These are phyloP conservation scores for Huntiella bhutanensis DNA, from an alignment of 2,329 filamentous ascomycete genomes.

Conservation along the genomic window DNA sequence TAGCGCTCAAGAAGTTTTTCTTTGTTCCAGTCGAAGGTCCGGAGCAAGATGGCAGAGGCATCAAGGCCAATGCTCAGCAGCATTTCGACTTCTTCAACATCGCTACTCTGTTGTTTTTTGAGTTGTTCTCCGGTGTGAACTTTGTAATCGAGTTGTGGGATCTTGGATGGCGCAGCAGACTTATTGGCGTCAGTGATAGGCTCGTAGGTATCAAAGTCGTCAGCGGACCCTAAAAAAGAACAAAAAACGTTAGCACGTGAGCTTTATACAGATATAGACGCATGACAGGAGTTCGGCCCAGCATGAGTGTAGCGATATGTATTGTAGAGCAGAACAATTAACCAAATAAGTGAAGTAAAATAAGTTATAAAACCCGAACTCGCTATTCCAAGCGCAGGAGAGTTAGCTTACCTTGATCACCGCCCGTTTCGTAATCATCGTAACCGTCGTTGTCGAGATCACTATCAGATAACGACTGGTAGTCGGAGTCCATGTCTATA, in stretches of 20 bases:
- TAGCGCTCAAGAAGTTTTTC: conserved; percentile 88
- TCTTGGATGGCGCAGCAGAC: conserved; percentile 39
- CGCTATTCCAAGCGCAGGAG: too few relatives aligned
- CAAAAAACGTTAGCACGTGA: not conserved
- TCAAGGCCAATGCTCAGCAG: conserved; percentile 80
- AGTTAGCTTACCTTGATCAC: not conserved
- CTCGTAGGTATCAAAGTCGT: conserved; percentile 10
- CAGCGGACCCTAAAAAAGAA: conserved; percentile 8
- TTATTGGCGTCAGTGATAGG: conserved; percentile 29
- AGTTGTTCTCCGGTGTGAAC: conserved; percentile 69
- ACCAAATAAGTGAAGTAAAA: too few relatives aligned
- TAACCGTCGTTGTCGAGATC: conserved; percentile 57
- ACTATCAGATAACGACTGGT: conserved; percentile 50
- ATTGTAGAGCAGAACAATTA: too few relatives aligned
- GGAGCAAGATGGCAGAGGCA: conserved; percentile 73
- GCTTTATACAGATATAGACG: too few relatives aligned
- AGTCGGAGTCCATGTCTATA: conserved; percentile 68
- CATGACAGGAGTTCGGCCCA: too few relatives aligned
- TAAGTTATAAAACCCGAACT: too few relatives aligned
- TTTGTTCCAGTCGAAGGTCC: conserved; percentile 89
- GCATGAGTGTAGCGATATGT: too few relatives aligned
- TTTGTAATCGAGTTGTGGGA: conserved; percentile 64
- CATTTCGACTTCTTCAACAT: conserved; percentile 78
- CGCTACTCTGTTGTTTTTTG: conserved; percentile 62
- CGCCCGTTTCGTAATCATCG: conserved; percentile 6